Percentiles rank a stretch among this genome's conserved stretches.
Conservation (phyloP, 2,329 filamentous ascomycete genomes). For the Tolypocladium cylindrosporum region DNA sequence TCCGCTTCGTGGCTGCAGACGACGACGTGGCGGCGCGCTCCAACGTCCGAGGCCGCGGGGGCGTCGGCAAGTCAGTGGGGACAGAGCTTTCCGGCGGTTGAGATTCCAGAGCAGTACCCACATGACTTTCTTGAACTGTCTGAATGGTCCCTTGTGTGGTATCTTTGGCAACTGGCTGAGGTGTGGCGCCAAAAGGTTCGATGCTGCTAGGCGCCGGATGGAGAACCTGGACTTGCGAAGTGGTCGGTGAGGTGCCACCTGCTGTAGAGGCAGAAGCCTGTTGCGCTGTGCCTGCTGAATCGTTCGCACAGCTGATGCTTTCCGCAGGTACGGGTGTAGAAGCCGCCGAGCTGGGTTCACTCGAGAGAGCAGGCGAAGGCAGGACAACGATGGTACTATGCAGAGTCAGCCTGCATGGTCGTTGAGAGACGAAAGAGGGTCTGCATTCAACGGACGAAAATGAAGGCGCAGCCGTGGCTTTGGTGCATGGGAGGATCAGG, state of each 20-base stretch:
- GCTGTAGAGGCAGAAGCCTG: neutral
- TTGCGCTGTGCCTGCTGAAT: neutral
- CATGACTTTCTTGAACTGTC: neutral
- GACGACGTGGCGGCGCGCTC: neutral
- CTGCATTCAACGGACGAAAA: neutral
- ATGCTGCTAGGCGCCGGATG: neutral
- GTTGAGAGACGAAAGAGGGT: neutral
- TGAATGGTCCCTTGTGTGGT: neutral
- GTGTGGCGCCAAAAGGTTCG: neutral
- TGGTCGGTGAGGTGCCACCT: neutral
- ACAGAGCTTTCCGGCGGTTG: neutral
- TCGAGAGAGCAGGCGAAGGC: constrained; percentile 53
- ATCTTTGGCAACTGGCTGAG: neutral
- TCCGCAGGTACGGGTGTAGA: neutral
- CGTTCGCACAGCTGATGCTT: too few species aligned
- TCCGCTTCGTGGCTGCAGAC: neutral
- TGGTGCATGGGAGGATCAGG: neutral
- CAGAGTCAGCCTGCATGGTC: neutral
- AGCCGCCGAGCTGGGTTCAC: constrained; percentile 41
- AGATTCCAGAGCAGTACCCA: neutral
- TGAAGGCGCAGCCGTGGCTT: neutral
- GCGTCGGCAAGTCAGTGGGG: neutral
- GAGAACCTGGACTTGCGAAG: too few species aligned
- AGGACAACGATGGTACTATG: constrained; percentile 26
- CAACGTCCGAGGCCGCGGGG: neutral